phyloP scores from a whole-genome alignment of 2,329 filamentous ascomycete genomes.

The Elsinoe necatrix region DNA sequence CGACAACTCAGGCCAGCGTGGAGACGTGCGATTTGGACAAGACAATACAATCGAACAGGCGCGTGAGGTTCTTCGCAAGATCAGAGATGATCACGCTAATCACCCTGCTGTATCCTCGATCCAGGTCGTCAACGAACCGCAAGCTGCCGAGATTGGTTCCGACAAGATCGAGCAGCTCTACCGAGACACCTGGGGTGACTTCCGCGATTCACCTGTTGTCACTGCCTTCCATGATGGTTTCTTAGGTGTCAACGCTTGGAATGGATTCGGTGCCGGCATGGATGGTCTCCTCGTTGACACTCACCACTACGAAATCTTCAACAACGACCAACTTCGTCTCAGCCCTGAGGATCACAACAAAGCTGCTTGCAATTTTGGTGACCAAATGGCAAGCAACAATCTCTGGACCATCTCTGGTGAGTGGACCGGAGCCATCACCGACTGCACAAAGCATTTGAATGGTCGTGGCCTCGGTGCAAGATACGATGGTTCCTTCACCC shows the following conservation, averaged over 20 bases:
- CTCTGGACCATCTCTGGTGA: conserved; percentile 42
- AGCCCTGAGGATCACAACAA: conserved; percentile 33
- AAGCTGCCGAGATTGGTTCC: conserved; percentile 37
- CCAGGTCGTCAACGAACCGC: conserved; percentile 41
- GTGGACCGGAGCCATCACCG: conserved; percentile 41
- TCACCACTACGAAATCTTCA: conserved; percentile 43
- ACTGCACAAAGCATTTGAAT: conserved; percentile 43
- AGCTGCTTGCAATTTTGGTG: conserved; percentile 38
- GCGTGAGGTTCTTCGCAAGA: conserved; percentile 37
- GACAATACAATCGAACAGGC: conserved; percentile 36
- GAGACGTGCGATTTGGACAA: conserved; percentile 41
- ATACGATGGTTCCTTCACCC: conserved; percentile 36
- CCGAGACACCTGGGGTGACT: conserved; percentile 41
- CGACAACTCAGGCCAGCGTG: conserved; percentile 52
- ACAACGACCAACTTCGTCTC: conserved; percentile 31
- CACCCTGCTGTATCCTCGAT: conserved; percentile 41
- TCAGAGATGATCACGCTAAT: conserved; percentile 38
- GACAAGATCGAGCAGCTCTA: conserved; percentile 39
- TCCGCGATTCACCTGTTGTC: conserved; percentile 35
- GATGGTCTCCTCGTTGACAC: conserved; percentile 39
- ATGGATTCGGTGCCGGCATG: conserved; percentile 36
- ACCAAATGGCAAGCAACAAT: conserved; percentile 37
- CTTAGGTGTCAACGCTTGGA: conserved; percentile 37
- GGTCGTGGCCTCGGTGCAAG: conserved; percentile 38
- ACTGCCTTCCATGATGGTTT: conserved; percentile 42